These are phyloP conservation scores for Venturia oleaginea DNA, from an alignment of 2,329 filamentous ascomycete genomes.

Conservation along the genomic window DNA sequence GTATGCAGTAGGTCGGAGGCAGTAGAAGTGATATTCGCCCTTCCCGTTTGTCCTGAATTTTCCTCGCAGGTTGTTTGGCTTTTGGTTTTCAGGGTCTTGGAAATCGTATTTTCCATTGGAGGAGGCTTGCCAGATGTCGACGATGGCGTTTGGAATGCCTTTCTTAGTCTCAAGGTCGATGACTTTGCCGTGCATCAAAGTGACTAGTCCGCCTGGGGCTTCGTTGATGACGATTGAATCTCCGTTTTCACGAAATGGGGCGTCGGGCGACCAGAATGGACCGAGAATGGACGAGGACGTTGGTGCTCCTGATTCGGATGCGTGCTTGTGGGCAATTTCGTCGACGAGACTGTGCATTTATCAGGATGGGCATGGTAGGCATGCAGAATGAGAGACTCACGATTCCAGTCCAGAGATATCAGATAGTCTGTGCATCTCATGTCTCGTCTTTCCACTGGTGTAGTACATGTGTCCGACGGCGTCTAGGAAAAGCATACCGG, in stretches of 20 bases:
- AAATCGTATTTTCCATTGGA: conserved; percentile 70
- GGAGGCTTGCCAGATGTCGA: conserved; percentile 72
- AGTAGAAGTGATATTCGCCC: conserved; percentile 66
- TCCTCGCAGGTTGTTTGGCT: conserved; percentile 64
- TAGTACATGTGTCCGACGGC: conserved; percentile 53
- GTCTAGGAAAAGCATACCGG: conserved; percentile 68
- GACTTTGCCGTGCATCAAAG: conserved; percentile 61
- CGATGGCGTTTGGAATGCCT: conserved; percentile 57
- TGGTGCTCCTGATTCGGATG: conserved; percentile 53
- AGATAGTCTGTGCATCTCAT: conserved; percentile 64
- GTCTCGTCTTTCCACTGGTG: conserved; percentile 53
- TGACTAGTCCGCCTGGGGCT: conserved; percentile 47
- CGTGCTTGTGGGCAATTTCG: conserved; percentile 56
- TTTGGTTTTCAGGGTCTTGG: conserved; percentile 63
- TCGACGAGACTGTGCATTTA: conserved; percentile 46
- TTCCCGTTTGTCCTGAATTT: conserved; percentile 65
- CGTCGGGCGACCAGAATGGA: conserved; percentile 68
- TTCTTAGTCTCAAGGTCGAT: conserved; percentile 55
- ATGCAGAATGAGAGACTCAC: conserved; percentile 34
- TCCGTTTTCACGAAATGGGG: conserved; percentile 61
- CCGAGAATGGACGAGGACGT: conserved; percentile 71
- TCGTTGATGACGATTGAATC: conserved; percentile 56
- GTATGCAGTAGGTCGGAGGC: conserved; percentile 65
- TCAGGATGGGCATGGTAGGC: not conserved
- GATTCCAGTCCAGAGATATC: conserved; percentile 68